Evolutionary conservation across 2,329 filamentous ascomycete genomes (phyloP).

Genomic region (Colletotrichum tabaci): DNA sequence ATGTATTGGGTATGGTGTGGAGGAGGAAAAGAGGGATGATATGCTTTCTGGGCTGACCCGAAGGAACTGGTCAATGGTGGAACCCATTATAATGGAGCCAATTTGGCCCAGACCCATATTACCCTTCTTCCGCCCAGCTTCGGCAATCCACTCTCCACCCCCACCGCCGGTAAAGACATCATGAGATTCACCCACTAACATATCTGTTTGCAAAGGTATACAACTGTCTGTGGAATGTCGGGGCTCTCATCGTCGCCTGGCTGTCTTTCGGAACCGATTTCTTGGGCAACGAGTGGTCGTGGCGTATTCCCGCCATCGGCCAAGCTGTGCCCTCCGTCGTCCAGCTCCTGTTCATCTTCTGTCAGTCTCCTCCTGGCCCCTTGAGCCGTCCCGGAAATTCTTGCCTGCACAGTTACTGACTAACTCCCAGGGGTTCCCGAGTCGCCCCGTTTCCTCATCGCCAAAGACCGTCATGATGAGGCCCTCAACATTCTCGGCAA

Average conservation of each 20-base stretch:
- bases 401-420: background rate
- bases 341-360: constrained; percentile 66
- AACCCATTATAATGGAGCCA: too few species aligned
- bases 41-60: too few species aligned
- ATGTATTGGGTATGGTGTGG: too few species aligned
- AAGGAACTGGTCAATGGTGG: too few species aligned
- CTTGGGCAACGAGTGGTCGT: constrained; percentile 65
- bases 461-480: constrained; percentile 54
- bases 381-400: background rate
- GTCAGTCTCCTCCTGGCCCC: constrained; percentile 18
- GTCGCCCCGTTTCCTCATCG: constrained; percentile 59
- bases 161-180: background rate
- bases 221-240: constrained; percentile 71
- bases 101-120: background rate
- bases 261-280: constrained; percentile 64
- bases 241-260: constrained; percentile 62
- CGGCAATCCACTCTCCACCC: background rate
- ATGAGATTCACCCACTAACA: background rate
- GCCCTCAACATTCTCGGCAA: constrained; percentile 54
- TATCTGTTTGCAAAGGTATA: background rate
- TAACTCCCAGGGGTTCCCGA: constrained; percentile 54
- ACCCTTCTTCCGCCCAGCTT: background rate
- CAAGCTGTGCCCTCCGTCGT: constrained; percentile 64
- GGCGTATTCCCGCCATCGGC: constrained; percentile 65
- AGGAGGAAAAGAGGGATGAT: too few species aligned